Evolutionary conservation across 176 grass and related monocot genomes (phyloP).

Genomic region (Eremochloa ophiuroides): DNA sequence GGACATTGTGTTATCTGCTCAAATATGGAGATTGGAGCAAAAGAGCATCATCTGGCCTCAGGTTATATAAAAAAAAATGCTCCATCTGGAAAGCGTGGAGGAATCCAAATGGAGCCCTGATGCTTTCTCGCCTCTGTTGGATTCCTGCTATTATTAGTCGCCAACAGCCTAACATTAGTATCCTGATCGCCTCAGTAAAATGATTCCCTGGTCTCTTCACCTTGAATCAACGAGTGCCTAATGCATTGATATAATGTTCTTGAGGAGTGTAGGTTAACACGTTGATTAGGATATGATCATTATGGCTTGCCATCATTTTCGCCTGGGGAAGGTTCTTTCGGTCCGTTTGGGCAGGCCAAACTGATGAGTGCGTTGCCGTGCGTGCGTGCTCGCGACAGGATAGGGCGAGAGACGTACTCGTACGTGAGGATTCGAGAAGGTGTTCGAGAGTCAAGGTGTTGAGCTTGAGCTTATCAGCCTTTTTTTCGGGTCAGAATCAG

Average conservation of each 20-base stretch:
- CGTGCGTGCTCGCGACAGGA: slow-evolving; percentile 10
- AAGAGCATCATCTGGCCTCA: neutral
- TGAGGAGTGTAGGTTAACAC: neutral
- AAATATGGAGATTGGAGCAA: neutral
- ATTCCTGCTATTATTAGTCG: slow-evolving; percentile 26
- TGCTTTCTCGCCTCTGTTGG: neutral
- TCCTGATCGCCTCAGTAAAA: neutral
- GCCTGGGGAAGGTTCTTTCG: neutral
- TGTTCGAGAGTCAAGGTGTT: neutral
- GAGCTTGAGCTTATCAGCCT: no score
- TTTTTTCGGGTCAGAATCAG: no score
- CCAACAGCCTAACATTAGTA: slow-evolving; percentile 40
- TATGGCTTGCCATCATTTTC: neutral
- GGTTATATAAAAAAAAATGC: neutral
- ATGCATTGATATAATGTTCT: neutral
- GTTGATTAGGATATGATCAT: slow-evolving; percentile 19
- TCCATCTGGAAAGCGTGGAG: neutral
- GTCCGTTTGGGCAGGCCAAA: slow-evolving; percentile 3
- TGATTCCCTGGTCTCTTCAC: slow-evolving; percentile 23
- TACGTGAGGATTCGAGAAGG: slow-evolving; percentile 16
- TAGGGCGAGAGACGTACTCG: slow-evolving; percentile 33
- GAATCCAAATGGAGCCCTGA: neutral
- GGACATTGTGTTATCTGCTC: neutral
- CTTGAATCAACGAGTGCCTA: slow-evolving; percentile 3
- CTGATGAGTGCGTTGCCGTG: neutral